Evolutionary conservation across 495 filamentous ascomycete genomes (phyloP), one percentile per base, ranked within the genome.

Genomic region (Neurospora intermedia): DNA sequence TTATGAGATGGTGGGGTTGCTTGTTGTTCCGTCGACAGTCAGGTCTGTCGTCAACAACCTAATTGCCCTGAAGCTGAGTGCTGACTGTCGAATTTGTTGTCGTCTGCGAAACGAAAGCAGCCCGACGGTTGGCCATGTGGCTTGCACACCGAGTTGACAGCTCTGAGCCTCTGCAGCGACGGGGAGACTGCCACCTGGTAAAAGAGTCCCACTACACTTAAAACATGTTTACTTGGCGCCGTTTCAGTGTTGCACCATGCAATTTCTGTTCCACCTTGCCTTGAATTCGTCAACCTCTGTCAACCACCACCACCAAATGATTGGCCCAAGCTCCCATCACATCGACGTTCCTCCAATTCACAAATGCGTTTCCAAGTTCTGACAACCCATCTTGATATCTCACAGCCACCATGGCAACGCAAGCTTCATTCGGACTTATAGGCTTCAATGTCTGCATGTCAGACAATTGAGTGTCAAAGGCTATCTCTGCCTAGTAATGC

Each of bases 31-130:
- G 40, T 77, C 54, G 23, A 31, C 23, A 2, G 42, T 23, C n/a
- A 46, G 72, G 78, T 78, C 75, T 69, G 75, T 78, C 45, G 39
- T 72, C 35, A 38, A 38, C 35, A 38, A 38, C 4, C 2, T 1
- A 2, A 2, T 2, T 31, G 27, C 27, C 27, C 27, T 38, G 2
- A 38, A 38, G 35, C 35, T 38, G 35, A 38, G 35, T 38, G 35
- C 35, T 38, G 35, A 6, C 35, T 38, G 6, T 38, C 35, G 4
- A 5, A 3, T 38, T 38, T 4, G 35, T 38, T 38, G 75, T 78
- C 42, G 43, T 72, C 48, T 31, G 13, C 23, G 48, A 59, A 59
- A 59, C 48, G 11, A 15, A 59, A 62, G 5, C 6, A 62, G 16
- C n/a, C n/a, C n/a, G n/a, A 31, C 23, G 48, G 48, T 39, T 39